Evolutionary conservation across 148 eudicot genomes (phyloP).

Genomic region (Chenopodium formosanum): DNA sequence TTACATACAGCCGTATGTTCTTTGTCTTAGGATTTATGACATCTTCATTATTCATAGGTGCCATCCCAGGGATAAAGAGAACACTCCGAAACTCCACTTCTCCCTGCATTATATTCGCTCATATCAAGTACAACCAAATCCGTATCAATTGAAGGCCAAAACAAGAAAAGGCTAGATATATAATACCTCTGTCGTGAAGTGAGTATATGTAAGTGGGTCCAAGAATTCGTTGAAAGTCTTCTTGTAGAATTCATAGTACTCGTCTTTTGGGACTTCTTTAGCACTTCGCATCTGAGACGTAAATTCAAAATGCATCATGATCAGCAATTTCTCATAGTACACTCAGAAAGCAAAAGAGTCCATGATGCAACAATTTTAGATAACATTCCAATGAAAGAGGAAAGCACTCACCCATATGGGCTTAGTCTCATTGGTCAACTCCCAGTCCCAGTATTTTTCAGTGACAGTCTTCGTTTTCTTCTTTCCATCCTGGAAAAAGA

Average conservation of each 20-base stretch:
- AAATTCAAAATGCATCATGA: background rate
- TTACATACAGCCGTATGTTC: constrained; percentile 86
- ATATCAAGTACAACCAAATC: background rate
- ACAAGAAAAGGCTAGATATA: background rate
- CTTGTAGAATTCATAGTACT: constrained; percentile 89
- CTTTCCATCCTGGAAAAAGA: constrained; percentile 62
- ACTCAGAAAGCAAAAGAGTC: background rate
- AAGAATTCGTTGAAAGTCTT: constrained; percentile 90
- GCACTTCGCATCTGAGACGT: constrained; percentile 80
- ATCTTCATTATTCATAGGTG: constrained; percentile 82
- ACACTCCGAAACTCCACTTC: constrained; percentile 98
- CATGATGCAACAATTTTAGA: background rate
- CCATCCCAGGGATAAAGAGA: constrained; percentile 88
- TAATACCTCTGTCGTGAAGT: constrained; percentile 92
- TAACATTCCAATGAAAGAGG: background rate
- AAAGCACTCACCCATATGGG: constrained; percentile 84
- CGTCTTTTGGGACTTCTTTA: constrained; percentile 85
- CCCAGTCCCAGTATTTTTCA: constrained; percentile 99
- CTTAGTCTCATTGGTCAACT: constrained; percentile 87
- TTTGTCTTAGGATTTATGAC: constrained; percentile 69
- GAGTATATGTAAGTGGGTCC: constrained; percentile 84
- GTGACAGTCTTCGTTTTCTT: constrained; percentile 69
- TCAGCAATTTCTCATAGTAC: constrained; percentile 2
- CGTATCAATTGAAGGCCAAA: background rate
- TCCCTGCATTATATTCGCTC: constrained; percentile 52